A percentile compares a stretch with the other conserved stretches of the same genome.
Conservation (phyloP, 345 rosid species). For the Angophora floribunda region DNA sequence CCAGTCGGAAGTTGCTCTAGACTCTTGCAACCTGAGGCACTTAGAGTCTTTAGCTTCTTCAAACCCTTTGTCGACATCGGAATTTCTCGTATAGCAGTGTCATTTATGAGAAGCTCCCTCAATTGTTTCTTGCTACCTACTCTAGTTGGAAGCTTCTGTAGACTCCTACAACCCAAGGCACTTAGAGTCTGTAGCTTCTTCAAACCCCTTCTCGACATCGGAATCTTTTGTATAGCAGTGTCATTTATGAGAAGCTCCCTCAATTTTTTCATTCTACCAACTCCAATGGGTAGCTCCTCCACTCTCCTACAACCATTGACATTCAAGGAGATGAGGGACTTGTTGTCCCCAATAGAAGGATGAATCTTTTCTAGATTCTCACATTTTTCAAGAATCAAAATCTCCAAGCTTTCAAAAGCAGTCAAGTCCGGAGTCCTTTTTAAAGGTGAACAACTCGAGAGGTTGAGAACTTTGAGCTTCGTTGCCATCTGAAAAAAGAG, state of each 20-base stretch:
- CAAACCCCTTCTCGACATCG: too few relatives aligned
- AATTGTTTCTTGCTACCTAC: rapidly evolving
- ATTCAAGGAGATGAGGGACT: not conserved
- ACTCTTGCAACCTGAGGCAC: not conserved
- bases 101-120: not conserved
- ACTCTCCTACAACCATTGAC: not conserved
- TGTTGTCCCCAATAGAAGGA: not conserved
- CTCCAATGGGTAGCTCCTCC: not conserved
- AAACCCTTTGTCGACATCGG: not conserved
- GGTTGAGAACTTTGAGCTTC: too few relatives aligned
- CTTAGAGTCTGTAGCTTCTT: too few relatives aligned
- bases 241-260: too few relatives aligned
- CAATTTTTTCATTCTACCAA: too few relatives aligned
- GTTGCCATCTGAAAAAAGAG: too few relatives aligned
- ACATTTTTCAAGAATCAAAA: not conserved
- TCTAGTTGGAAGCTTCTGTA: too few relatives aligned
- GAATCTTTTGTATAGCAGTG: too few relatives aligned
- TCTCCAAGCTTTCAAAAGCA: not conserved
- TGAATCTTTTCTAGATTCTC: not conserved
- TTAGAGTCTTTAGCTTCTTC: not conserved
- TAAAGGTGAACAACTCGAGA: not conserved
- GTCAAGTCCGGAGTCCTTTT: not conserved
- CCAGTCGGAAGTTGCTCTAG: not conserved
- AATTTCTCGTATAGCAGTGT: not conserved
- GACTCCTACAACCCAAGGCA: too few relatives aligned